A percentile compares a stretch with the other conserved stretches of the same genome.
phyloP scores from a whole-genome alignment of 169 alveolate genomes.

The Cryptosporidium bovis region DNA sequence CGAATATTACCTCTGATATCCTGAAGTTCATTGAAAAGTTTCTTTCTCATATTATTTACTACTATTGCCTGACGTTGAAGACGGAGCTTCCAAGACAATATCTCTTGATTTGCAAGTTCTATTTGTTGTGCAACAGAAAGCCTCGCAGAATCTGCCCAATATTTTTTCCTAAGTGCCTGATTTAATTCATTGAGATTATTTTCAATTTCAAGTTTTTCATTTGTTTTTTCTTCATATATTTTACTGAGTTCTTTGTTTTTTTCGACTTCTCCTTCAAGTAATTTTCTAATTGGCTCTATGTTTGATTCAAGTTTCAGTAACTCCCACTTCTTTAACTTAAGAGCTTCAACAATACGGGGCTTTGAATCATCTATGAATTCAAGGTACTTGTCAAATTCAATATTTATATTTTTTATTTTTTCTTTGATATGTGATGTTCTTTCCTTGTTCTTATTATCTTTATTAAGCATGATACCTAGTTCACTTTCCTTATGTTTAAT shows the following conservation, averaged over 20 bases:
- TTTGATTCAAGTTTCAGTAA: constrained; percentile 33
- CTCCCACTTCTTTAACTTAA: background rate
- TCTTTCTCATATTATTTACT: constrained; percentile 73
- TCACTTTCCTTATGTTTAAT: constrained; percentile 6
- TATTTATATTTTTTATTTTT: background rate
- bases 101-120: constrained; percentile 72
- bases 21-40: constrained; percentile 77
- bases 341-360: background rate
- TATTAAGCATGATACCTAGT: background rate
- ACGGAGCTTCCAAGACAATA: constrained; percentile 56
- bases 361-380: background rate
- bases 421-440: constrained; percentile 14
- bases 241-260: constrained; percentile 5
- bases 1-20: constrained; percentile 82
- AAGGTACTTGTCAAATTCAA: background rate
- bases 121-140: constrained; percentile 64
- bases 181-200: constrained; percentile 19
- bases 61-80: constrained; percentile 25
- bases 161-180: constrained; percentile 49
- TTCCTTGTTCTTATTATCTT: background rate
- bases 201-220: constrained; percentile 10
- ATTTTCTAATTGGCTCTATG: background rate
- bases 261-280: background rate
- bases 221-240: background rate
- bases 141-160: constrained; percentile 72